Evolutionary conservation across 768 basidiomycete species (phyloP).

Genomic region (Gautieria morchelliformis): DNA sequence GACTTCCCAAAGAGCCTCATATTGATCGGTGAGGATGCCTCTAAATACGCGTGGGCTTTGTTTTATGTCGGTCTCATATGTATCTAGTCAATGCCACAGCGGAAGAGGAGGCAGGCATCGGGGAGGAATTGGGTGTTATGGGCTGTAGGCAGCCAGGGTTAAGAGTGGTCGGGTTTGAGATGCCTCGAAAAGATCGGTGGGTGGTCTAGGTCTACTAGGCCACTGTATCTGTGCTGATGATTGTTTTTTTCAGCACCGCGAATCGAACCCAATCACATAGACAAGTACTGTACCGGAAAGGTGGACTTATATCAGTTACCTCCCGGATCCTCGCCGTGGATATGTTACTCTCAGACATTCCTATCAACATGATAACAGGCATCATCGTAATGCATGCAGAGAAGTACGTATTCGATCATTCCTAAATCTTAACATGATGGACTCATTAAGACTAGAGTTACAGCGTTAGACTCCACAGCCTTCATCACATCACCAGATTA

Average conservation of each 20-base stretch:
- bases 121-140: slow-evolving; percentile 87
- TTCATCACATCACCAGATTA: slow-evolving; percentile 4
- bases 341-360: slow-evolving; percentile 81
- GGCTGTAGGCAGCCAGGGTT: slow-evolving; percentile 84
- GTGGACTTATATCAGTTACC: slow-evolving; percentile 86
- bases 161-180: slow-evolving; percentile 76
- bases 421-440: neutral
- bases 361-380: slow-evolving; percentile 79
- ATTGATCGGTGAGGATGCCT: slow-evolving; percentile 33
- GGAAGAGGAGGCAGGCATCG: slow-evolving; percentile 86
- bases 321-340: slow-evolving; percentile 93
- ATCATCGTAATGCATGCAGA: slow-evolving; percentile 88
- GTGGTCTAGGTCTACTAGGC: slow-evolving; percentile 19
- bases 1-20: slow-evolving; percentile 78
- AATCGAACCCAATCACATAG: slow-evolving; percentile 30
- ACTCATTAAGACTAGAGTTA: slow-evolving; percentile 29
- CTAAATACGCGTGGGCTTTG: neutral
- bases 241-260: neutral
- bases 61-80: neutral
- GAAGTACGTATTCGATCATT: slow-evolving; percentile 36
- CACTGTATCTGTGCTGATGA: too few species aligned
- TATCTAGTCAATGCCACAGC: slow-evolving; percentile 59
- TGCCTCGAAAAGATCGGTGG: slow-evolving; percentile 67
- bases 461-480: slow-evolving; percentile 2
- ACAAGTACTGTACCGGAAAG: slow-evolving; percentile 76